Conservation (phyloP, 371 early-diverging fungal genomes). For the Mycotypha africana region DNA sequence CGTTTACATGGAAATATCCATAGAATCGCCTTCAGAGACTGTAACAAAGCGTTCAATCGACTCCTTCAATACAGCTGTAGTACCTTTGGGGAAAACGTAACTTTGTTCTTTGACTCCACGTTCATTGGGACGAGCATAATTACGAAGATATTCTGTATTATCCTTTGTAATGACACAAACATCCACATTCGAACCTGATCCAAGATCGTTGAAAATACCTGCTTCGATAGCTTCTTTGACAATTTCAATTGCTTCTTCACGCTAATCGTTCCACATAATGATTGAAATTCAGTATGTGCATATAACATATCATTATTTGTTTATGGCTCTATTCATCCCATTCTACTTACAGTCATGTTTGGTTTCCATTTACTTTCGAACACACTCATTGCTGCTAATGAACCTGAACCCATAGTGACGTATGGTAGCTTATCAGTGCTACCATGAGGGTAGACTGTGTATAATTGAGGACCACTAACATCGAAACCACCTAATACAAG, state of each 20-base stretch:
- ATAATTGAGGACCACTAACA: slow-evolving; percentile 88
- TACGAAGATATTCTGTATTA: slow-evolving; percentile 79
- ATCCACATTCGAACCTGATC: slow-evolving; percentile 99
- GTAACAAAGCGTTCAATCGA: slow-evolving; percentile 33
- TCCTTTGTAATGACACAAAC: slow-evolving; percentile 86
- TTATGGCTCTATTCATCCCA: background rate
- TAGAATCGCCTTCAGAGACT: slow-evolving; percentile 43
- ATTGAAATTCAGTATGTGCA: slow-evolving; percentile 3
- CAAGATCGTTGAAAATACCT: slow-evolving; percentile 99
- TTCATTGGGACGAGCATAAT: slow-evolving; percentile 86
- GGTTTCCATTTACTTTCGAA: slow-evolving; percentile 90
- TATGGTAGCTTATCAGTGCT: slow-evolving; percentile 95
- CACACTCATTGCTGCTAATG: slow-evolving; percentile 96
- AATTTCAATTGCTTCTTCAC: slow-evolving; percentile 91
- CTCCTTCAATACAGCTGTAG: slow-evolving; percentile 44
- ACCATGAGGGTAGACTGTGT: slow-evolving; percentile 96
- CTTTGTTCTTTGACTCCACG: slow-evolving; percentile 80
- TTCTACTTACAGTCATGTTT: slow-evolving; percentile 67
- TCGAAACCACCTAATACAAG: slow-evolving; percentile 98
- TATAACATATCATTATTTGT: background rate
- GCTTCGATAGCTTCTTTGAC: slow-evolving; percentile 96
- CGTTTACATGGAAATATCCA: slow-evolving; percentile 42
- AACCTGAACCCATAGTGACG: slow-evolving; percentile 98
- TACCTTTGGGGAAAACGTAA: slow-evolving; percentile 55
- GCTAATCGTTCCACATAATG: no score